Conservation (phyloP, 768 basidiomycete genomes). For the Trametopsis cervina region DNA sequence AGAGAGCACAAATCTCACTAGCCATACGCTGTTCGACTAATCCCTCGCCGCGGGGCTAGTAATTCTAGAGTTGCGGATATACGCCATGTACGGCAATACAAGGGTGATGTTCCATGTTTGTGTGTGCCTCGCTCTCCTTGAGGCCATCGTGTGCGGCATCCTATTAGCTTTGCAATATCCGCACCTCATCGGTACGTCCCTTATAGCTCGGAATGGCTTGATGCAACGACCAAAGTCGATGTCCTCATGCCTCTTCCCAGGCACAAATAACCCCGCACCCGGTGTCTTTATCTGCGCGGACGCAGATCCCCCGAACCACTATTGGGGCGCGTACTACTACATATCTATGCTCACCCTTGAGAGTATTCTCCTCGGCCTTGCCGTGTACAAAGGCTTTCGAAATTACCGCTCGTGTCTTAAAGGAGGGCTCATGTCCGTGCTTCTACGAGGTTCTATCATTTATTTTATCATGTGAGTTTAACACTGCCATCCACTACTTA, state of each 20-base stretch:
- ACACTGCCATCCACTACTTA: not conserved
- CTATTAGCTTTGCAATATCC: constrained; percentile 23
- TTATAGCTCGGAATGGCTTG: not conserved
- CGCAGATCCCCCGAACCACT: constrained; percentile 22
- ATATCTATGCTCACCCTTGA: constrained; percentile 23
- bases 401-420: constrained; percentile 17
- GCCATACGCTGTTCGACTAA: not conserved
- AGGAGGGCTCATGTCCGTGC: constrained; percentile 22
- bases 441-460: constrained; percentile 25
- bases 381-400: constrained; percentile 26
- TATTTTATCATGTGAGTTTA: constrained; percentile 28
- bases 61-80: constrained; percentile 7
- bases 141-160: constrained; percentile 24
- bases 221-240: too few species aligned
- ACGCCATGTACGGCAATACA: constrained; percentile 11
- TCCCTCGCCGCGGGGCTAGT: not conserved
- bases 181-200: constrained; percentile 19
- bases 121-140: constrained; percentile 16
- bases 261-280: constrained; percentile 26
- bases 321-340: constrained; percentile 30
- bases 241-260: too few species aligned
- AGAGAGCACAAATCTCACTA: too few species aligned
- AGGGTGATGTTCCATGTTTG: constrained; percentile 10
- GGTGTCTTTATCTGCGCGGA: constrained; percentile 30
- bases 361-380: constrained; percentile 22